Conservation (phyloP, 1,284 basidiomycete genomes). For the Ustilago trichophora region DNA sequence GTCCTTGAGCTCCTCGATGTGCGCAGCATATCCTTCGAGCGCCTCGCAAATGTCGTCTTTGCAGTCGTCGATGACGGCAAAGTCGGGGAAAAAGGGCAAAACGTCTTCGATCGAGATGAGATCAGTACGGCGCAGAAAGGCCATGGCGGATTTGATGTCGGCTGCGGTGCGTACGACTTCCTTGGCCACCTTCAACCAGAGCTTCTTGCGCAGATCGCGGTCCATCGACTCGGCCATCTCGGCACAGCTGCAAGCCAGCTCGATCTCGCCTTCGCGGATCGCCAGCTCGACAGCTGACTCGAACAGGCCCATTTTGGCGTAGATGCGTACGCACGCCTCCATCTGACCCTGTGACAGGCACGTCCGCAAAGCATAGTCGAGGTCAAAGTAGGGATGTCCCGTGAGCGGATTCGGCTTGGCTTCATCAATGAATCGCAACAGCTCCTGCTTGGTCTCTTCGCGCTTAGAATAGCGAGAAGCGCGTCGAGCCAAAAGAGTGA, state of each 20-base stretch:
- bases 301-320: constrained; percentile 95
- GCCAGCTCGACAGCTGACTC: constrained; percentile 97
- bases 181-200: constrained; percentile 97
- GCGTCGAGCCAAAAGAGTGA: constrained; percentile 79
- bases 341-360: constrained; percentile 79
- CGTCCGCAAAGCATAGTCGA: constrained; percentile 92
- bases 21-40: constrained; percentile 89
- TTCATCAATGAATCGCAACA: constrained; percentile 85
- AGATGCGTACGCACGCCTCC: constrained; percentile 94
- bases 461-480: constrained; percentile 20
- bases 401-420: constrained; percentile 82
- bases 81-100: constrained; percentile 98
- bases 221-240: constrained; percentile 49
- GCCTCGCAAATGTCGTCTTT: constrained; percentile 98
- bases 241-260: constrained; percentile 68
- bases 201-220: constrained; percentile 78
- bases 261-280: constrained; percentile 69
- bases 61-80: constrained; percentile 99
- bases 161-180: constrained; percentile 97
- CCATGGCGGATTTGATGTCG: constrained; percentile 98
- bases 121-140: constrained; percentile 90
- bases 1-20: constrained; percentile 86
- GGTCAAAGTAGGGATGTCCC: constrained; percentile 89
- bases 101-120: constrained; percentile 98
- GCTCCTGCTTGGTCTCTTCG: constrained; percentile 74